A percentile compares a stretch with the other conserved stretches of the same genome.
These are phyloP conservation scores for Puccinia sorghi DNA, from an alignment of 1,284 basidiomycete species.

Conservation along the genomic window DNA sequence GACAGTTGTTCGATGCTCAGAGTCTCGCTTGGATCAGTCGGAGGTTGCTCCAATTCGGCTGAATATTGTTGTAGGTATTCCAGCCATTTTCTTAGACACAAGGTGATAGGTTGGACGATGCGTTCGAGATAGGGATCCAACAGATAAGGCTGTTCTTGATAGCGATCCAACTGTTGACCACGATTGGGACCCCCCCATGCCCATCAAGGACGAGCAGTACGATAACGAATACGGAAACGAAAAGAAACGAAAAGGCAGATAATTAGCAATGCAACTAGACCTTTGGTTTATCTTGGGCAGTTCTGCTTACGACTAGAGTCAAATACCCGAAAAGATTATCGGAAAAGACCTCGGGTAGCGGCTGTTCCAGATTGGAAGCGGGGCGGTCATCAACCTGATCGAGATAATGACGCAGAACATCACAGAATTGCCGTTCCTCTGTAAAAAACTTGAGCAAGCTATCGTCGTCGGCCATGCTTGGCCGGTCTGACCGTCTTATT, in stretches of 20 bases:
- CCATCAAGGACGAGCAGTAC: too few species aligned
- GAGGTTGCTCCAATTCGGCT: constrained; percentile 58
- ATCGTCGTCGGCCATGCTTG: background rate
- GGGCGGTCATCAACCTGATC: constrained; percentile 20
- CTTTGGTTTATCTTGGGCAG: background rate
- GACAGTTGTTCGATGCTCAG: constrained; percentile 53
- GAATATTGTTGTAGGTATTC: constrained; percentile 60
- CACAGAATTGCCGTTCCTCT: constrained; percentile 37
- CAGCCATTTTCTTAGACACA: constrained; percentile 67
- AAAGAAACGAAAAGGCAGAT: background rate
- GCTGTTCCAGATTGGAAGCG: background rate
- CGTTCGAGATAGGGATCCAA: constrained; percentile 91
- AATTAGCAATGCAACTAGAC: background rate
- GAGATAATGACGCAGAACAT: constrained; percentile 21
- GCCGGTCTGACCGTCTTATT: background rate
- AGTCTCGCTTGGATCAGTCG: constrained; percentile 53
- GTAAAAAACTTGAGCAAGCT: constrained; percentile 9
- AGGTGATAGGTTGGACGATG: constrained; percentile 76
- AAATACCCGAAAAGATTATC: constrained; percentile 26
- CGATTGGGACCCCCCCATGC: background rate
- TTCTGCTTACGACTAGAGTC: constrained; percentile 6
- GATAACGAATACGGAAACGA: background rate
- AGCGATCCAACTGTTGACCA: constrained; percentile 71
- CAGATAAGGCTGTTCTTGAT: constrained; percentile 90
- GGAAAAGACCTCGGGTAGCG: constrained; percentile 24